These are phyloP conservation scores for Oidiodendron maius DNA, from an alignment of 495 filamentous ascomycete species.

Conservation along the genomic window DNA sequence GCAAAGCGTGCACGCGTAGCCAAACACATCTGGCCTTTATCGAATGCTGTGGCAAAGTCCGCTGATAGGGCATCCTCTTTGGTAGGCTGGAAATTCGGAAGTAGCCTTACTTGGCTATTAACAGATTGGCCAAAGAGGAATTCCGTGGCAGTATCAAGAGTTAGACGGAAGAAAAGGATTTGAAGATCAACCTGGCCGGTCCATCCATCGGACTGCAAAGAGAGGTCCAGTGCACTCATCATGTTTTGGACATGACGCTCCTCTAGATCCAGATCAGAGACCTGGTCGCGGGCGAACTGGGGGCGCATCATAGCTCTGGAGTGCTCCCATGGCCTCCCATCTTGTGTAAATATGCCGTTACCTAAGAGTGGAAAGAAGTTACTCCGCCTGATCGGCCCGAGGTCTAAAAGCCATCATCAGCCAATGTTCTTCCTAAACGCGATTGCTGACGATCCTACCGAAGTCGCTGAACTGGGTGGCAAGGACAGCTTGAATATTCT, in stretches of 20 bases:
- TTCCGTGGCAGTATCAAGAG: conserved; percentile 65
- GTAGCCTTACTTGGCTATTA: conserved; percentile 24
- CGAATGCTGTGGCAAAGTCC: conserved; percentile 18
- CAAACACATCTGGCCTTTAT: conserved; percentile 12
- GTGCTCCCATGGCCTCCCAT: conserved; percentile 56
- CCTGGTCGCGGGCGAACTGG: conserved; percentile 41
- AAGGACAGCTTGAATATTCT: conserved; percentile 59
- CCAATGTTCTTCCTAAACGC: neutral
- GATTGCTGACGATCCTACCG: conserved; percentile 14
- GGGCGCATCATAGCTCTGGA: conserved; percentile 37
- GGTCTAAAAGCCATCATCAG: conserved; percentile 12
- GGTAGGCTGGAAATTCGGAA: conserved; percentile 18
- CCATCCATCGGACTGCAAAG: conserved; percentile 13
- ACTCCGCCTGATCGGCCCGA: conserved; percentile 41
- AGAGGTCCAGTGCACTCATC: conserved; percentile 27
- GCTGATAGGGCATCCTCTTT: conserved; percentile 6
- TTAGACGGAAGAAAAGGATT: conserved; percentile 55
- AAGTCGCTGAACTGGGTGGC: conserved; percentile 59
- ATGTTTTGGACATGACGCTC: conserved; percentile 45
- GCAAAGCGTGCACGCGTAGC: conserved; percentile 11
- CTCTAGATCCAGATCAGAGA: conserved; percentile 41
- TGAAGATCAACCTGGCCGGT: conserved; percentile 46
- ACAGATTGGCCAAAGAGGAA: conserved; percentile 64
- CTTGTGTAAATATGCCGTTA: conserved; percentile 63
- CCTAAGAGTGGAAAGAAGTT: conserved; percentile 54